Evolutionary conservation across 1,139 yeast species (phyloP).

Genomic region (Kodamaea derodonti): DNA sequence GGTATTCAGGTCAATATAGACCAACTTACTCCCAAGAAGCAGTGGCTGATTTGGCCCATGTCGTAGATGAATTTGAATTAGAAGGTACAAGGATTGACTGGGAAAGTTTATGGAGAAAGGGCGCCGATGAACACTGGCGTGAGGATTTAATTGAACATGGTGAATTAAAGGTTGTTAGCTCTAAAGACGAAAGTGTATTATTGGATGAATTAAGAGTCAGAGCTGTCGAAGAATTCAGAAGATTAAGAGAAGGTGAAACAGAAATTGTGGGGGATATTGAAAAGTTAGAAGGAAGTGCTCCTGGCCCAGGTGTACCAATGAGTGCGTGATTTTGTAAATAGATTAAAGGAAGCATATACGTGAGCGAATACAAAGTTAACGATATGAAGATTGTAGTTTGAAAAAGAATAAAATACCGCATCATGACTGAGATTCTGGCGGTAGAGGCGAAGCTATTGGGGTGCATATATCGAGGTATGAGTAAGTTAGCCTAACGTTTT

Average conservation of each 20-base stretch:
- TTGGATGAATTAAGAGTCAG: constrained; percentile 53
- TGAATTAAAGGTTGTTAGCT: constrained; percentile 54
- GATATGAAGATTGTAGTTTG: too few relatives aligned
- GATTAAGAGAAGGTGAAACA: constrained; percentile 15
- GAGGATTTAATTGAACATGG: constrained; percentile 53
- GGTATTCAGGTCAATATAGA: constrained; percentile 84
- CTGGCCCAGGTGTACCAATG: constrained; percentile 5
- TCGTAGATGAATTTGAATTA: constrained; percentile 59
- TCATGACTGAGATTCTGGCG: too few relatives aligned
- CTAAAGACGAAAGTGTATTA: constrained; percentile 62
- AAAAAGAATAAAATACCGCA: too few relatives aligned
- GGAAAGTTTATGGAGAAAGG: constrained; percentile 87
- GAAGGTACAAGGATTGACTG: constrained; percentile 56
- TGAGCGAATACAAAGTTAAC: too few relatives aligned
- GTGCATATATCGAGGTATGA: too few relatives aligned
- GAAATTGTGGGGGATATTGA: too few relatives aligned
- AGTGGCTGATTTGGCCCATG: constrained; percentile 77
- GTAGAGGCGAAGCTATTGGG: too few relatives aligned
- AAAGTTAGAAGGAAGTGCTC: constrained; percentile 7
- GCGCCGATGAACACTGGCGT: constrained; percentile 68
- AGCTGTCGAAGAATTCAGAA: constrained; percentile 35
- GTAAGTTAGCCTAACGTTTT: too few relatives aligned
- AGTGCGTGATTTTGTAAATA: constrained; percentile 8
- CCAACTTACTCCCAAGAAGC: constrained; percentile 92
- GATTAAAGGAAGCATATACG: too few relatives aligned